Conservation (phyloP, 2,329 filamentous ascomycete species). For the Aaosphaeria pasadenensis region DNA sequence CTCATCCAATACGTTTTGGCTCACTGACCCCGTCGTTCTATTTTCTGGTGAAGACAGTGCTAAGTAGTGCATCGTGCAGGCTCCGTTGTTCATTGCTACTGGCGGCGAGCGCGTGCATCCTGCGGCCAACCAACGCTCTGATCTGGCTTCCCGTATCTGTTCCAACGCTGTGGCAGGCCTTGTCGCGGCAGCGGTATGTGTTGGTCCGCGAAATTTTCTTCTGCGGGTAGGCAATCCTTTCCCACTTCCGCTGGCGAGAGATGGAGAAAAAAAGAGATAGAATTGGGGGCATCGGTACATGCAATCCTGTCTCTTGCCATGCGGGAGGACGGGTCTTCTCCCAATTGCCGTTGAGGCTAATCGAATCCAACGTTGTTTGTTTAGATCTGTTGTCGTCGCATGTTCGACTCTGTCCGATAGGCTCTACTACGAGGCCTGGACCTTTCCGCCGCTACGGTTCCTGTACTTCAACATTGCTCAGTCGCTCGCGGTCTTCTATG, state of each 20-base stretch:
- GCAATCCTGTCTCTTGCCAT: constrained; percentile 4
- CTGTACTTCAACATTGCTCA: constrained; percentile 88
- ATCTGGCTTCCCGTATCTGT: constrained; percentile 73
- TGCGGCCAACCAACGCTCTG: constrained; percentile 85
- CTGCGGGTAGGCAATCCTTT: constrained; percentile 49
- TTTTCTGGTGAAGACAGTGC: constrained; percentile 7
- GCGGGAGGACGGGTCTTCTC: not conserved
- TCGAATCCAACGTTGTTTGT: not conserved
- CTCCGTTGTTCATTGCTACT: constrained; percentile 62
- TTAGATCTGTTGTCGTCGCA: constrained; percentile 56
- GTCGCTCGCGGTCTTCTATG: constrained; percentile 88
- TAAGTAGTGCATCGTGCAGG: constrained; percentile 23
- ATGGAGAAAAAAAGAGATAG: not conserved
- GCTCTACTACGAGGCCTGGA: constrained; percentile 80
- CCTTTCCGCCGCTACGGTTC: constrained; percentile 83
- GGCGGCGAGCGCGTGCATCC: constrained; percentile 76
- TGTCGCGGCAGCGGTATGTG: constrained; percentile 45
- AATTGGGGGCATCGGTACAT: not conserved
- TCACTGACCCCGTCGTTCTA: not conserved
- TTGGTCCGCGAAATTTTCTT: constrained; percentile 63
- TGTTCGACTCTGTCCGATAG: constrained; percentile 68
- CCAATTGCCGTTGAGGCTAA: constrained; percentile 12
- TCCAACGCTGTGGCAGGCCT: constrained; percentile 48
- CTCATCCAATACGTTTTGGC: not conserved
- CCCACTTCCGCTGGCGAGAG: not conserved